Conservation (phyloP, 2,329 filamentous ascomycete genomes). For the Apiospora saccharicola region DNA sequence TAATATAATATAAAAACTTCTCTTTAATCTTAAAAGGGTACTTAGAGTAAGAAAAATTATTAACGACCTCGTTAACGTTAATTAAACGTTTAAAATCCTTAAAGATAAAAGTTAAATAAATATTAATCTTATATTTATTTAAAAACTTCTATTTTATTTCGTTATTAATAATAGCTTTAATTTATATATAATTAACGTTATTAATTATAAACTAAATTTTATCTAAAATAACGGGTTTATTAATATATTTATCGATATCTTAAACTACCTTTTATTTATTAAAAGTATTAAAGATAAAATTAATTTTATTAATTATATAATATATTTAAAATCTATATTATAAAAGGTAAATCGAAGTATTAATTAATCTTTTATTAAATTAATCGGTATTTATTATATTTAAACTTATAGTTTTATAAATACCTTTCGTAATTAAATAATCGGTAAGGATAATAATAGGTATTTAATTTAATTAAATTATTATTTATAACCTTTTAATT, state of each 20-base stretch:
- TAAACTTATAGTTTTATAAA: slow-evolving; percentile 5
- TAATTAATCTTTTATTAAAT: neutral
- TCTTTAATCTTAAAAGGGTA: neutral
- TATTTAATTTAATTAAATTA: neutral
- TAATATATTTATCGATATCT: too few species aligned
- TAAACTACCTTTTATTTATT: too few species aligned
- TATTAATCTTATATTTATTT: neutral
- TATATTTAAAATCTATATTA: neutral
- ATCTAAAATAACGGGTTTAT: too few species aligned
- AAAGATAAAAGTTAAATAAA: too few species aligned
- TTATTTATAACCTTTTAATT: neutral
- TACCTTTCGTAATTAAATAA: neutral
- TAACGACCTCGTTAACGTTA: neutral
- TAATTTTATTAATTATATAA: too few species aligned
- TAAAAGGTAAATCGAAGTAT: neutral
- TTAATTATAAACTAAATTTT: neutral
- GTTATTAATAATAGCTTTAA: neutral
- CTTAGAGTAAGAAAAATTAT: neutral
- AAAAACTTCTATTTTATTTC: too few species aligned
- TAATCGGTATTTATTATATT: slow-evolving; percentile 13
- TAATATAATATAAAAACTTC: slow-evolving; percentile 16
- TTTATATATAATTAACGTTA: neutral
- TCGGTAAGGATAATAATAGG: neutral
- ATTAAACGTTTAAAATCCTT: too few species aligned
- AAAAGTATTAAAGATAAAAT: too few species aligned